Base-by-base conservation (phyloP, 1,139 yeast genomes). In the Blastobotrys illinoisensis region DNA sequence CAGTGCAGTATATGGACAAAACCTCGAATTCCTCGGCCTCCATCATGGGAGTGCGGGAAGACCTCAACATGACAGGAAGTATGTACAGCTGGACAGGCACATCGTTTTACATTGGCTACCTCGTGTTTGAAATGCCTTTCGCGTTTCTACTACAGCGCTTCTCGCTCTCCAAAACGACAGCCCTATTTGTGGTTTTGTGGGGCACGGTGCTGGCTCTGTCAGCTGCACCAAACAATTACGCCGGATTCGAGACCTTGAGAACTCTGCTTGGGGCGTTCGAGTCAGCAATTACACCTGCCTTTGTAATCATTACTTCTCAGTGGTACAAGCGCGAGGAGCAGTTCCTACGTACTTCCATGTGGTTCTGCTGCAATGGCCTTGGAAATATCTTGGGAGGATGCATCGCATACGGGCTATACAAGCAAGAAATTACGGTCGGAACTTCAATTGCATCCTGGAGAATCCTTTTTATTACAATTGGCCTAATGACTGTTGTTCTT, bases 391-490 rank as follows among this genome's bases (percentile, higher is more conserved):
- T 70, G 51, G 67, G 71, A 3, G 71, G 72, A 1, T 51, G 67
- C 7, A 60, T 70, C 36, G 71, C 73, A 9, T 68, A 62, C 53
- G 74, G 66, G 3, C 58, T 86, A 81, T 59, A 58, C 46, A 61
- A 81, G 74, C 64, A 72, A 54, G 71, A 69, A 50, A 71, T 66
- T 44, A 65, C 66, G 14, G 75, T 71, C 50, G 50, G 68, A 5
- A 61, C 74, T 18, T 64, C 73, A 13, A 60, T 71, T 44, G 72
- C 84, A 83, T 68, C 83, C 7, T 82, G 87, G 87, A 71, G 80
- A 66, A 82, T 86, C 85, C 71, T 82, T 51, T 71, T 82, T 51
- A 71, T 82, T 51, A 69, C 82, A 48, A 85, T 81, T 62, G 86
- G 86, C n/a, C 65, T 75, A 44, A 69, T 79, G 51, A 73, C 85